A percentile compares a stretch with the other conserved stretches of the same genome.
Conservation (phyloP, 1,139 yeast genomes). For the Suhomyces yuchorum region DNA sequence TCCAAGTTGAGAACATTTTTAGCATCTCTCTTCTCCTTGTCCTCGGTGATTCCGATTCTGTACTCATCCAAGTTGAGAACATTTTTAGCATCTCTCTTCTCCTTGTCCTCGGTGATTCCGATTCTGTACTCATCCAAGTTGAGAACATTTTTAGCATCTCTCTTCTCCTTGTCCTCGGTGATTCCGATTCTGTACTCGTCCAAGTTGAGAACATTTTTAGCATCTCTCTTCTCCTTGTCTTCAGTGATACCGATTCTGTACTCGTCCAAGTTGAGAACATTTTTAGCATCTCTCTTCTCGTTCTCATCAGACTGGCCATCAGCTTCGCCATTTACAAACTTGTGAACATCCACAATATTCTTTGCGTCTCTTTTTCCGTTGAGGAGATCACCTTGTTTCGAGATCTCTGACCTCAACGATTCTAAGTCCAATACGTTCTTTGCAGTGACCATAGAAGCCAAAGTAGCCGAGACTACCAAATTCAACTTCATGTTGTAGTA, state of each 20-base stretch:
- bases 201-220: background rate
- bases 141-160: background rate
- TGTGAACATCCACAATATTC: background rate
- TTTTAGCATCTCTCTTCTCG: background rate
- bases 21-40: background rate
- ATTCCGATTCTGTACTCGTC: background rate
- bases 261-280: background rate
- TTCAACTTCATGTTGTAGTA: conserved; percentile 12
- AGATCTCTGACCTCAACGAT: conserved; percentile 5
- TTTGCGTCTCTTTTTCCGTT: background rate
- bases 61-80: background rate
- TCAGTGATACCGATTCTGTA: background rate
- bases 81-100: background rate
- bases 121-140: background rate
- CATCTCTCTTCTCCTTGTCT: background rate
- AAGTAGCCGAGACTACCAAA: conserved; percentile 6
- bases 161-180: background rate
- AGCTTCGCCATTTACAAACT: background rate
- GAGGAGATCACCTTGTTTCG: background rate
- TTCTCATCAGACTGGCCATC: background rate
- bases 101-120: background rate
- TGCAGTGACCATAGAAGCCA: conserved; percentile 9
- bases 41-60: background rate
- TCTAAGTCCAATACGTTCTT: conserved; percentile 17
- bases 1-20: background rate